phyloP scores from a whole-genome alignment of 208 protist species.

The Angomonas ambiguus region DNA sequence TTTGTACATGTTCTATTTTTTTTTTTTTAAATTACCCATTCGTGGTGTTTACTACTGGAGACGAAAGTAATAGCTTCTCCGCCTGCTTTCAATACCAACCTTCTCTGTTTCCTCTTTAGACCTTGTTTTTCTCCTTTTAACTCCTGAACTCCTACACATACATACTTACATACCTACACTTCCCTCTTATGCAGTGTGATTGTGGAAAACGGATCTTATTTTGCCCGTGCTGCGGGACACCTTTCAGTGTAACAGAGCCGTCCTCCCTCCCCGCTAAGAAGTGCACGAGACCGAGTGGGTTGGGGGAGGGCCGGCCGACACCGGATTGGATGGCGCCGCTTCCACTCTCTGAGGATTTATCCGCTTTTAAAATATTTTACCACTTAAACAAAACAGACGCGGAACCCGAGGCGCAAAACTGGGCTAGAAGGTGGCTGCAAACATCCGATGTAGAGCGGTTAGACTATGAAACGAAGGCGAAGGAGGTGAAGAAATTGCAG shows the following conservation, averaged over 20 bases:
- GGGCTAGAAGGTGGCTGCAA: neutral
- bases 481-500: neutral
- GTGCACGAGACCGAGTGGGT: neutral
- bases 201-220: neutral
- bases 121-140: neutral
- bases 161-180: neutral
- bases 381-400: neutral
- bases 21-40: too few relatives aligned
- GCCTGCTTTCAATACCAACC: too few relatives aligned
- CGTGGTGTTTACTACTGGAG: too few relatives aligned
- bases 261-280: neutral
- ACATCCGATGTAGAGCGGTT: neutral
- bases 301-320: neutral
- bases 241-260: neutral
- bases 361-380: constrained; percentile 1
- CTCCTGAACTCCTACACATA: neutral
- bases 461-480: neutral
- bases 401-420: neutral
- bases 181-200: neutral
- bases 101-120: too few relatives aligned
- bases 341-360: neutral
- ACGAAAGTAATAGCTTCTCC: too few relatives aligned
- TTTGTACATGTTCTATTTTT: too few relatives aligned
- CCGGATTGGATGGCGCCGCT: neutral
- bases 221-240: neutral